A percentile compares a stretch with the other conserved stretches of the same genome.
These are phyloP conservation scores for Leccinum pseudoinsigne DNA, from an alignment of 1,284 basidiomycete species.

Conservation along the genomic window DNA sequence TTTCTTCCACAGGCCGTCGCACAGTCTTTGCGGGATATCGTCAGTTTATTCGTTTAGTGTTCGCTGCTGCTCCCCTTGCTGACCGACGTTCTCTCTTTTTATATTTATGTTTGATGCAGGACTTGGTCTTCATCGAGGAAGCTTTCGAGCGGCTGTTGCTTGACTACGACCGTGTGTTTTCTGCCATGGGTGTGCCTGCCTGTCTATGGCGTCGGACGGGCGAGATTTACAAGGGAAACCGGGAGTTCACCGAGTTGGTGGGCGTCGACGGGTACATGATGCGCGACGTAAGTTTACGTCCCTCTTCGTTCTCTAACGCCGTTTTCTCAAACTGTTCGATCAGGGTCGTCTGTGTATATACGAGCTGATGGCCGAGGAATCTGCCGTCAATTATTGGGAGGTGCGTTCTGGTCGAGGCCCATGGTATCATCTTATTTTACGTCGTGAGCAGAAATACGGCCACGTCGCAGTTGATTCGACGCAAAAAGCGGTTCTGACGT, in stretches of 20 bases:
- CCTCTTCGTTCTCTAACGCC: constrained; percentile 7
- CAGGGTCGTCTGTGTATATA: constrained; percentile 94
- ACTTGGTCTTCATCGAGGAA: constrained; percentile 97
- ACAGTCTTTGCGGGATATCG: neutral
- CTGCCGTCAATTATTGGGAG: constrained; percentile 98
- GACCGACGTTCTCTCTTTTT: neutral
- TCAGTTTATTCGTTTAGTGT: neutral
- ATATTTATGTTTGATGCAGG: constrained; percentile 41
- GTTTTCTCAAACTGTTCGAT: constrained; percentile 2
- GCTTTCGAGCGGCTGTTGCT: constrained; percentile 94
- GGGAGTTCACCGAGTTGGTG: constrained; percentile 89
- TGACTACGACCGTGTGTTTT: constrained; percentile 96
- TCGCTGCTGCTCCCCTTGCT: neutral
- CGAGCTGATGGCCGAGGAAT: constrained; percentile 96
- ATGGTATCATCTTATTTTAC: neutral
- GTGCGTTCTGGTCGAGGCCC: constrained; percentile 40
- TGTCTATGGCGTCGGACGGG: constrained; percentile 97
- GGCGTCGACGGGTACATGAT: constrained; percentile 82
- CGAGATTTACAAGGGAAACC: constrained; percentile 98
- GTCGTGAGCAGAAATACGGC: constrained; percentile 74
- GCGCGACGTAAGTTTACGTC: constrained; percentile 60
- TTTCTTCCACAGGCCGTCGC: neutral
- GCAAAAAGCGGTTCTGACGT: constrained; percentile 91
- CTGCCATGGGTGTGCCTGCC: constrained; percentile 94
- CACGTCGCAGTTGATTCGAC: constrained; percentile 90